phyloP scores from a whole-genome alignment of 805 yeast genomes.

The Starmerella sp. region DNA sequence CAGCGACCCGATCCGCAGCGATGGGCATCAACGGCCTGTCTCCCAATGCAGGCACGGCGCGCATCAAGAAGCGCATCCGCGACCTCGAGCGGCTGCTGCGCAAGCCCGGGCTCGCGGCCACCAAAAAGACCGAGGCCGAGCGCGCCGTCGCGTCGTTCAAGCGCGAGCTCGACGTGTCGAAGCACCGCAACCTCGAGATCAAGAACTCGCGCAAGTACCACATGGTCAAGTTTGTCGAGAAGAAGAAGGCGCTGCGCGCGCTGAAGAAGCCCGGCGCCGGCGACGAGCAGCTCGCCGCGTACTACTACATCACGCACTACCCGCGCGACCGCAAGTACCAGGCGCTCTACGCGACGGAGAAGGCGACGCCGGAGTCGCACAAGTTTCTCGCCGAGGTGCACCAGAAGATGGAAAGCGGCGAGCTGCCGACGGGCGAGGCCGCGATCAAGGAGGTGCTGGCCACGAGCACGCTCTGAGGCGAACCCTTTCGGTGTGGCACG shows the following conservation, averaged over 20 bases:
- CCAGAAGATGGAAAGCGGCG: constrained; percentile 40
- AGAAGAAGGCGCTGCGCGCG: constrained; percentile 67
- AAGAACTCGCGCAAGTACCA: constrained; percentile 65
- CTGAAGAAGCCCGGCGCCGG: constrained; percentile 41
- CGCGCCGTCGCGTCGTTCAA: constrained; percentile 59
- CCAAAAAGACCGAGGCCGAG: constrained; percentile 37
- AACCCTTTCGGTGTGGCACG: too few relatives aligned
- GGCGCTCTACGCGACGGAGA: constrained; percentile 51
- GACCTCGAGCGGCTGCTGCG: constrained; percentile 65
- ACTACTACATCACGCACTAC: constrained; percentile 63
- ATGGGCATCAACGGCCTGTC: constrained; percentile 25
- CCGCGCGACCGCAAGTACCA: constrained; percentile 74
- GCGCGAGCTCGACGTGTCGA: constrained; percentile 44
- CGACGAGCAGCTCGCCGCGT: constrained; percentile 35
- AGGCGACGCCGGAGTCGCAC: constrained; percentile 31
- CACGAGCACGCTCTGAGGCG: not conserved
- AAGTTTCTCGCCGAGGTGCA: constrained; percentile 45
- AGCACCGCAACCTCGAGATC: constrained; percentile 36
- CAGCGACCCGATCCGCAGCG: constrained; percentile 3
- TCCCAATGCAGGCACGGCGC: constrained; percentile 26
- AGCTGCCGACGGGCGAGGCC: constrained; percentile 47
- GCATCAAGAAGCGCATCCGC: constrained; percentile 74
- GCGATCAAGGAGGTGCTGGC: constrained; percentile 29
- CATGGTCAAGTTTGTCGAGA: constrained; percentile 86
- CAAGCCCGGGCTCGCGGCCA: constrained; percentile 50